Conservation (phyloP, 2,329 filamentous ascomycete genomes). For the Colletotrichum somersetense region DNA sequence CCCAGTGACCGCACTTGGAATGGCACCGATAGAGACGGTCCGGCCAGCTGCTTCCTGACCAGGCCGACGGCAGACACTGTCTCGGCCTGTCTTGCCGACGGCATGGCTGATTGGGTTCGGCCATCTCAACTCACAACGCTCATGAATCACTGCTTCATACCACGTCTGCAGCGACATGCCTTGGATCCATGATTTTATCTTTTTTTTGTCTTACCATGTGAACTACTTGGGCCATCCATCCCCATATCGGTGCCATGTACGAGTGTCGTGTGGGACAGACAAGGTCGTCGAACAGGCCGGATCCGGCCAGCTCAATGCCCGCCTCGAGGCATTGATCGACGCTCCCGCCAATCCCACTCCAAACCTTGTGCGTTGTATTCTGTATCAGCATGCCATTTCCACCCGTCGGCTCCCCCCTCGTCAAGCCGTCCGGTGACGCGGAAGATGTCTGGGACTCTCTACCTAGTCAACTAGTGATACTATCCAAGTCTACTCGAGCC, state of each 20-base stretch:
- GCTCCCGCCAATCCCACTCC: constrained; percentile 27
- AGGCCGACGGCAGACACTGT: not conserved
- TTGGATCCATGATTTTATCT: not conserved
- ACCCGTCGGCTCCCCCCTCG: constrained; percentile 6
- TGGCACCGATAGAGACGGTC: constrained; percentile 8
- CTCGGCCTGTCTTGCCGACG: not conserved
- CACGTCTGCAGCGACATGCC: not conserved
- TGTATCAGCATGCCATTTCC: constrained; percentile 15
- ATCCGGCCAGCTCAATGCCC: constrained; percentile 20
- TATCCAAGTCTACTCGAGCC: not conserved
- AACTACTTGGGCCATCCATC: not conserved
- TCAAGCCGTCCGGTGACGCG: not conserved
- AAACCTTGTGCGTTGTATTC: constrained; percentile 22
- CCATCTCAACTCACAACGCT: constrained; percentile 1
- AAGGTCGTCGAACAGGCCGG: constrained; percentile 16
- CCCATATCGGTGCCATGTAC: not conserved
- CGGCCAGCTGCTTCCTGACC: constrained; percentile 9
- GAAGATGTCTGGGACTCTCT: not conserved
- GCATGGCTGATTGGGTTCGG: constrained; percentile 8
- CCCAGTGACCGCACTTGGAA: not conserved
- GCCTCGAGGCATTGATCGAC: constrained; percentile 35
- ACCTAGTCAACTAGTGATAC: too few species aligned
- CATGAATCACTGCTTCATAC: constrained; percentile 14
- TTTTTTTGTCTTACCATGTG: not conserved
- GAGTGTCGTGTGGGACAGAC: not conserved